These are phyloP conservation scores for Meripilus lineatus DNA, from an alignment of 1,284 basidiomycete species.

Conservation along the genomic window DNA sequence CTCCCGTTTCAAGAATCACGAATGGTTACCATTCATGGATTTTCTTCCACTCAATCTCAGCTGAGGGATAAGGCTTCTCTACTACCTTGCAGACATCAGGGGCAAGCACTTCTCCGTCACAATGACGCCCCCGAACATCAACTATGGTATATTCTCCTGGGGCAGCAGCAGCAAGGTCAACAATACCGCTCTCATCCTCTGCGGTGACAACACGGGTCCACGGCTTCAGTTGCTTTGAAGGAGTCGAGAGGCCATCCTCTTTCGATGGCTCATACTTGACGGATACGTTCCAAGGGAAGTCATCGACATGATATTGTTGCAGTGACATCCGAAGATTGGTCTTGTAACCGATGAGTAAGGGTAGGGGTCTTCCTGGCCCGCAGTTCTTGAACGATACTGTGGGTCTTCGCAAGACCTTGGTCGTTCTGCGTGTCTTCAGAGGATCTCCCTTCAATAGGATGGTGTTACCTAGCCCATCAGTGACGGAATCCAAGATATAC, in stretches of 20 bases:
- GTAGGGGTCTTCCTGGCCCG: conserved; percentile 65
- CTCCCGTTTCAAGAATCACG: conserved; percentile 16
- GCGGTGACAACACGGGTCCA: conserved; percentile 61
- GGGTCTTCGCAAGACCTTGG: conserved; percentile 76
- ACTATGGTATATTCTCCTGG: conserved; percentile 85
- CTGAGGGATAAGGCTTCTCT: conserved; percentile 71
- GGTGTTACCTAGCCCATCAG: conserved; percentile 71
- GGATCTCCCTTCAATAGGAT: conserved; percentile 18
- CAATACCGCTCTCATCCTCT: conserved; percentile 38
- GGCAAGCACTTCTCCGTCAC: conserved; percentile 75
- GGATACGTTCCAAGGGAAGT: conserved; percentile 64
- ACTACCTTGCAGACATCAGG: conserved; percentile 76
- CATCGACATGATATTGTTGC: conserved; percentile 48
- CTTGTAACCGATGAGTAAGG: conserved; percentile 70
- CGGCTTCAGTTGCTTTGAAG: conserved; percentile 40
- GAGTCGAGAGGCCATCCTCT: conserved; percentile 32
- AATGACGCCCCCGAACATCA: conserved; percentile 72
- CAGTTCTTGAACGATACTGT: conserved; percentile 73
- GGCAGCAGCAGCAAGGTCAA: conserved; percentile 47
- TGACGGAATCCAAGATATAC: conserved; percentile 69
- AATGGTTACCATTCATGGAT: conserved; percentile 95
- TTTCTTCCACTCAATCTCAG: conserved; percentile 84
- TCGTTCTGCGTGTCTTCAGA: conserved; percentile 36
- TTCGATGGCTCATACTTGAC: conserved; percentile 53
- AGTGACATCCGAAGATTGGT: conserved; percentile 47